Base-by-base conservation (phyloP, 2,329 filamentous ascomycete species). In the Calonectria pteridis region DNA sequence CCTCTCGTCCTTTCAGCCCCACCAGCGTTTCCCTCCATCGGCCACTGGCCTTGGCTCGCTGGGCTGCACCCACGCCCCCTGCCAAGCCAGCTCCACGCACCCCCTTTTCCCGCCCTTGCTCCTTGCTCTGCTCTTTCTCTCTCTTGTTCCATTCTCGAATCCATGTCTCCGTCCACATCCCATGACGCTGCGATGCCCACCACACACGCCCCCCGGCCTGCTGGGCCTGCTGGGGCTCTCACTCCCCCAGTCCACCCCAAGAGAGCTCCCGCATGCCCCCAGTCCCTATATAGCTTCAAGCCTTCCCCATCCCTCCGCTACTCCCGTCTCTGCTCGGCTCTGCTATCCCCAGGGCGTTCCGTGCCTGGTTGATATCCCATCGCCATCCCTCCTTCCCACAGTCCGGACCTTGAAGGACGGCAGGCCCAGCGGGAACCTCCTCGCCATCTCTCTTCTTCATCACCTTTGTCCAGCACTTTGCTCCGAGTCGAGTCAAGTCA, bases 241-340 rank as follows among this genome's bases (percentile, higher is more conserved):
- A 69, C 64, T 67, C 62, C 69, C 49, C 73, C 67, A 65, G 69
- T 72, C 63, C 73, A 62, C 66, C 62, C 72, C 62, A 73, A 66
- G 63, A 55, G 50, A 59, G 64, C 71, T 75, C 62, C 65, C 65
- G 63, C 58, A 58, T 53, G 58, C 75, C 72, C 78, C 78, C 73
- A 80, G 78, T 80, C 77, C 76, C 77, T 80, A 80, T 80, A 80
- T 80, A 80, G 78, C 78, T 78, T 80, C 78, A 79, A 77, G 33
- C 59, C 66, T 69, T 67, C 77, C 77, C 78, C 77, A 50, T 66
- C 72, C 67, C 35, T 69, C 71, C 53, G 65, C 64, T 68, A 65
- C 73, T 72, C 73, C 72, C 63, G 77, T 73, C 29, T 72, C 73
- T 73, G 75, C 53, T 55, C 53, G 69, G 66, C 74, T 77, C 67